Evolutionary conservation across 1,139 yeast genomes (phyloP), one percentile per base, ranked within the genome.

Genomic region (Pichia sp.): DNA sequence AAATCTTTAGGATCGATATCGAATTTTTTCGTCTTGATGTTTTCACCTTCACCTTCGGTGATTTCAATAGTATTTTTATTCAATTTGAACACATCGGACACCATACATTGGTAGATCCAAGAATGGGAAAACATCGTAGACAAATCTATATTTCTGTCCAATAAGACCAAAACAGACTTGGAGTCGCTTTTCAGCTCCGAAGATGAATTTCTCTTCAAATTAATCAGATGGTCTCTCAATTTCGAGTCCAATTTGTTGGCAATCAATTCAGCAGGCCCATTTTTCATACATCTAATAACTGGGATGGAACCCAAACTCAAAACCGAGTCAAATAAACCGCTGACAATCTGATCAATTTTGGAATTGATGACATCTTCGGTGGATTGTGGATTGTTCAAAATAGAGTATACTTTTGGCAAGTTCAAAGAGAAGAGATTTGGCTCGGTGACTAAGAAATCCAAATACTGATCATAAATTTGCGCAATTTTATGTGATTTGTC

Each of bases 31-130:
- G 68, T 67, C 6, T 34, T 23, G 2, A 9, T n/a, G 69, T 71
- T 39, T 57, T 39, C 60, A 44, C 38, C 40, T 16, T 36, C n/a
- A 11, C 36, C 39, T 16, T 40, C 44, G 28, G 63, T 60, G 39
- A 87, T 73, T 10, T 85, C 77, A 51, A 86, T 81, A 38, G 90
- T 78, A 63, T 90, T 90, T 59, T 95, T 75, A 54, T 81, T 77
- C 55, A 92, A 72, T 46, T 77, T 76, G 62, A 94, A 86, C 9
- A 88, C 95, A 62, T 92, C 99, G 57, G 90, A 85, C 16, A 92
- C 95, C 77, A 92, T 81, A 57, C 97, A 88, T 67, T 92, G 96
- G 62, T 92, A 92, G 44, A 95, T 88, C 97, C 98, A 90, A 5
- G 97, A 87, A 64, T 92, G 99, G 2, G 94, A 78, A 62, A 94